A percentile compares a stretch with the other conserved stretches of the same genome.
These are phyloP conservation scores for Tolypocladium album DNA, from an alignment of 2,329 filamentous ascomycete species.

Conservation along the genomic window DNA sequence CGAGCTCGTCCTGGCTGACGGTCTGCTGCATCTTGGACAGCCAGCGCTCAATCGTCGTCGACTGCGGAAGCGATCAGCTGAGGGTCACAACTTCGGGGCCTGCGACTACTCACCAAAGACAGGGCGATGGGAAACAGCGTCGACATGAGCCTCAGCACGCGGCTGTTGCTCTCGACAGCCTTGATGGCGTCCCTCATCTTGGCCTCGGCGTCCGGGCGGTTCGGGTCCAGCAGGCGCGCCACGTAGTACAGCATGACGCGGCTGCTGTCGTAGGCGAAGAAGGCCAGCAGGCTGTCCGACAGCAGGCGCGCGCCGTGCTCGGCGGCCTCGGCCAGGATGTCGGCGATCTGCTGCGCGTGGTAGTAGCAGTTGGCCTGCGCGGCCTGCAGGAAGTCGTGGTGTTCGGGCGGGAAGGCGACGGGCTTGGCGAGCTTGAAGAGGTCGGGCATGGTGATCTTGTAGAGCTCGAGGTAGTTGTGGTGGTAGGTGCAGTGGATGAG, in stretches of 20 bases:
- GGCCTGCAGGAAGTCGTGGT: slow-evolving; percentile 22
- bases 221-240: slow-evolving; percentile 28
- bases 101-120: slow-evolving; percentile 19
- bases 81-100: not conserved
- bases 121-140: slow-evolving; percentile 27
- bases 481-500: slow-evolving; percentile 35
- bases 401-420: slow-evolving; percentile 26
- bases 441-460: slow-evolving; percentile 33
- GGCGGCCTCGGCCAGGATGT: slow-evolving; percentile 26
- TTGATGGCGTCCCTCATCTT: slow-evolving; percentile 26
- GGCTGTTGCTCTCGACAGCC: slow-evolving; percentile 27
- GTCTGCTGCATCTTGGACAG: slow-evolving; percentile 24
- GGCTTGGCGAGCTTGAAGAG: slow-evolving; percentile 31
- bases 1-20: slow-evolving; percentile 8
- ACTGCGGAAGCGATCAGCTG: slow-evolving; percentile 9
- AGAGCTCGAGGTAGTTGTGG: slow-evolving; percentile 33
- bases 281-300: slow-evolving; percentile 32
- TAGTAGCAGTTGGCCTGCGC: slow-evolving; percentile 26
- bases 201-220: slow-evolving; percentile 20
- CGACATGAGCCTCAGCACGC: slow-evolving; percentile 24
- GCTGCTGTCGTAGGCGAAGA: slow-evolving; percentile 35
- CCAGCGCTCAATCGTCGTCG: slow-evolving; percentile 27
- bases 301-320: slow-evolving; percentile 28
- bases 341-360: slow-evolving; percentile 25
- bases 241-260: slow-evolving; percentile 37